Conservation (phyloP, 1,284 basidiomycete genomes). For the Ganoderma resinaceum region DNA sequence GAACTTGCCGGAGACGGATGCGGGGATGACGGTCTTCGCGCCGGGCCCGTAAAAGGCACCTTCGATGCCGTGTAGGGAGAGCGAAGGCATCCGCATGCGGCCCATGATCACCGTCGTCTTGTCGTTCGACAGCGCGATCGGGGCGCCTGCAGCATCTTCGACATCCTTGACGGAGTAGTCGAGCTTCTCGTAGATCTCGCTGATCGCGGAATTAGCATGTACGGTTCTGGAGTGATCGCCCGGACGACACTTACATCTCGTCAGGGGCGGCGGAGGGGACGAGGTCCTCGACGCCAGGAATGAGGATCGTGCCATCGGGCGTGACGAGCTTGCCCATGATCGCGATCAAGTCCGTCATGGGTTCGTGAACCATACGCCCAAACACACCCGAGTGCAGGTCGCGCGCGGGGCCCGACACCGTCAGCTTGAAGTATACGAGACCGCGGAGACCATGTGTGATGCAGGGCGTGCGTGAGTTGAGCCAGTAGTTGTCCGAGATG, state of each 20-base stretch:
- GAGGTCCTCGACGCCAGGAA: slow-evolving; percentile 93
- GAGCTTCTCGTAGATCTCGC: slow-evolving; percentile 74
- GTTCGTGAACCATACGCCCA: slow-evolving; percentile 89
- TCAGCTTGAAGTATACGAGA: slow-evolving; percentile 88
- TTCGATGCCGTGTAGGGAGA: slow-evolving; percentile 97
- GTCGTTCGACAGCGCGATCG: slow-evolving; percentile 81
- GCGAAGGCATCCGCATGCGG: slow-evolving; percentile 86
- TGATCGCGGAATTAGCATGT: slow-evolving; percentile 33
- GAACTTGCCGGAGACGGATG: slow-evolving; percentile 92
- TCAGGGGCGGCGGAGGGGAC: slow-evolving; percentile 80
- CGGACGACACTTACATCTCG: slow-evolving; percentile 65
- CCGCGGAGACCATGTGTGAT: slow-evolving; percentile 88
- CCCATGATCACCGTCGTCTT: slow-evolving; percentile 91
- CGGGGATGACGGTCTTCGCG: slow-evolving; percentile 95
- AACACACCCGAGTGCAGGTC: slow-evolving; percentile 96
- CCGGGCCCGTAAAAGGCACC: slow-evolving; percentile 93
- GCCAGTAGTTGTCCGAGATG: slow-evolving; percentile 93
- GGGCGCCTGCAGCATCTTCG: slow-evolving; percentile 80
- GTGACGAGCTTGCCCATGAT: slow-evolving; percentile 91
- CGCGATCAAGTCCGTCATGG: slow-evolving; percentile 82
- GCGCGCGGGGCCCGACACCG: slow-evolving; percentile 83
- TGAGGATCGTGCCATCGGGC: slow-evolving; percentile 83
- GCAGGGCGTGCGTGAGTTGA: slow-evolving; percentile 80
- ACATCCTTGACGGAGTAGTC: slow-evolving; percentile 84
- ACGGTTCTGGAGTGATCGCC: neutral